Percentiles rank a stretch among this genome's conserved stretches.
Evolutionary conservation across 2,329 filamentous ascomycete species (phyloP).

Genomic region (Venturia pyrina): DNA sequence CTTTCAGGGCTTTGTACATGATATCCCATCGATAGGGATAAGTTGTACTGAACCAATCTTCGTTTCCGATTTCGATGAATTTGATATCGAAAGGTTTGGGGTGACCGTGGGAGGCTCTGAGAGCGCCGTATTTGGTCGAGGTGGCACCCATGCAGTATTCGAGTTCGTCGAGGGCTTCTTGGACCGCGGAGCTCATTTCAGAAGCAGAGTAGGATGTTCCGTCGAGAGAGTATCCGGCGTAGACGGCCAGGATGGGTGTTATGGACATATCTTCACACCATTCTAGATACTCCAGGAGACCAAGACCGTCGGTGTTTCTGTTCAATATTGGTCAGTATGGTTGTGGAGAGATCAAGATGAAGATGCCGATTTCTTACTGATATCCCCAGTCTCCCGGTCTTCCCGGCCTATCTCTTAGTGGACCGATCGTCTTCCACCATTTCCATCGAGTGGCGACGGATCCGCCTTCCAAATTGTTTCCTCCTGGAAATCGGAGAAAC

Average conservation of each 20-base stretch:
- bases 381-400: slow-evolving; percentile 36
- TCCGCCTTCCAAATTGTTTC: slow-evolving; percentile 40
- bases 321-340: neutral
- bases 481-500: slow-evolving; percentile 42
- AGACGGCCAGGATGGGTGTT: slow-evolving; percentile 34
- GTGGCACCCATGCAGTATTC: slow-evolving; percentile 22
- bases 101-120: slow-evolving; percentile 26
- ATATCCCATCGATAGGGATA: slow-evolving; percentile 23
- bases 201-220: slow-evolving; percentile 26
- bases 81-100: slow-evolving; percentile 28
- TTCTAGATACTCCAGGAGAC: slow-evolving; percentile 38
- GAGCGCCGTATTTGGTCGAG: slow-evolving; percentile 24
- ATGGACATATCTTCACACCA: slow-evolving; percentile 38
- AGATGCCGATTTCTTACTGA: slow-evolving; percentile 15
- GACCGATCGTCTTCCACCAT: slow-evolving; percentile 44
- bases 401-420: slow-evolving; percentile 38
- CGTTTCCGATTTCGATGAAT: slow-evolving; percentile 30
- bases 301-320: slow-evolving; percentile 32
- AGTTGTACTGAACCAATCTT: slow-evolving; percentile 26
- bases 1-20: slow-evolving; percentile 26
- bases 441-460: slow-evolving; percentile 32
- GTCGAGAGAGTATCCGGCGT: slow-evolving; percentile 33
- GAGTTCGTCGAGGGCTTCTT: slow-evolving; percentile 28
- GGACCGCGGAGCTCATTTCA: slow-evolving; percentile 28
- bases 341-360: neutral